A percentile compares a stretch with the other conserved stretches of the same genome.
Evolutionary conservation across 2,329 filamentous ascomycete genomes (phyloP).

Genomic region (Fusarium begoniae): DNA sequence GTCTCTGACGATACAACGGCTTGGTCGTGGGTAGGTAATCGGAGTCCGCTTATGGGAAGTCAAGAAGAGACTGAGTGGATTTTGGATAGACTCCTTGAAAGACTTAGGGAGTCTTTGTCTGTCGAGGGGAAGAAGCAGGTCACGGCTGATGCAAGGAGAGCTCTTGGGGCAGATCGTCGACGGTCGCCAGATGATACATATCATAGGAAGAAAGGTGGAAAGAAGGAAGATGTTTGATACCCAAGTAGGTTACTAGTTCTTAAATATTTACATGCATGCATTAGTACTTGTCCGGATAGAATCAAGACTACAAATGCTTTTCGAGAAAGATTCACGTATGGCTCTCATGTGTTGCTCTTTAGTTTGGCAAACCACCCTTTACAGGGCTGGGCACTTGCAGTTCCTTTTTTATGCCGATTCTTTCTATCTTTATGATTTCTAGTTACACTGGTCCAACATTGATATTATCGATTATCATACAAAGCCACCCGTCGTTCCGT

Average conservation of each 20-base stretch:
- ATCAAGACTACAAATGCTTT: neutral
- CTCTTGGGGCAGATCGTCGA: slow-evolving; percentile 13
- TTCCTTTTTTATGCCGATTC: neutral
- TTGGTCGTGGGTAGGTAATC: slow-evolving; percentile 79
- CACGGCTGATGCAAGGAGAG: slow-evolving; percentile 2
- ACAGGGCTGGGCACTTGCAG: neutral
- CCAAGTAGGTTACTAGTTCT: neutral
- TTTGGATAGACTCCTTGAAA: slow-evolving; percentile 68
- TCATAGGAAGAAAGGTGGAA: neutral
- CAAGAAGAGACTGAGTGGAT: slow-evolving; percentile 79
- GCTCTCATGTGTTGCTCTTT: neutral
- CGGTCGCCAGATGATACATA: neutral
- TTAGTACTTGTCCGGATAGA: neutral
- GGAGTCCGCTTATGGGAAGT: slow-evolving; percentile 74
- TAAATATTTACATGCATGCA: neutral
- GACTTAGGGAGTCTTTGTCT: slow-evolving; percentile 53
- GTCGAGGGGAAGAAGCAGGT: slow-evolving; percentile 28
- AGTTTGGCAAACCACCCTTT: neutral
- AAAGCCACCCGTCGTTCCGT: neutral
- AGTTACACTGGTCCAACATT: neutral
- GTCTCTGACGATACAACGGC: slow-evolving; percentile 42
- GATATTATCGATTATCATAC: slow-evolving; percentile 7
- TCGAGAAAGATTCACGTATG: neutral
- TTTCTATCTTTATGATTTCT: neutral
- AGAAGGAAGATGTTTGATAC: neutral